phyloP scores from a whole-genome alignment of 495 filamentous ascomycete species.

The Penicillium salamii region DNA sequence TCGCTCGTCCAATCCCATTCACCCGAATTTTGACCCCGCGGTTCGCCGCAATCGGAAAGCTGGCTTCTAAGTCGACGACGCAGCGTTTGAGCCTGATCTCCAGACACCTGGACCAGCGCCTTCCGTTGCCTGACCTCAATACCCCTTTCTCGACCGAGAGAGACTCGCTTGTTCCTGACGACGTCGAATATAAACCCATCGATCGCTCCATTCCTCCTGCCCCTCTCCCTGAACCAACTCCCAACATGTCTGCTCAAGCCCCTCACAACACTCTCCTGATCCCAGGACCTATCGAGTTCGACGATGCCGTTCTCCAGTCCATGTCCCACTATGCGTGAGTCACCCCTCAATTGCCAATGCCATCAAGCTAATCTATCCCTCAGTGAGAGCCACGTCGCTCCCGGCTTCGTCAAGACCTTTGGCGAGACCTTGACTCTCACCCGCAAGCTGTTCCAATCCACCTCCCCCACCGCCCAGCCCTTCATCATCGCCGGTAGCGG shows the following conservation, averaged over 20 bases:
- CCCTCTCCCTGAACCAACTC: constrained; percentile 12
- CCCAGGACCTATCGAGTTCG: constrained; percentile 96
- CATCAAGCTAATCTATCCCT: constrained; percentile 7
- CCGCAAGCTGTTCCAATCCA: constrained; percentile 89
- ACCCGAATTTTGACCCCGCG: constrained; percentile 30
- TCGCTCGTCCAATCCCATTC: constrained; percentile 17
- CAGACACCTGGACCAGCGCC: constrained; percentile 67
- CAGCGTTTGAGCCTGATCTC: constrained; percentile 76
- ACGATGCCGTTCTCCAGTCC: constrained; percentile 91
- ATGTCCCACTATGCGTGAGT: constrained; percentile 94
- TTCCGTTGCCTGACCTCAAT: constrained; percentile 59
- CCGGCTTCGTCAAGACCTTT: constrained; percentile 85
- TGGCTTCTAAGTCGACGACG: constrained; percentile 58
- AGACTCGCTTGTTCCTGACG: constrained; percentile 51
- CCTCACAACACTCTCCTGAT: constrained; percentile 84
- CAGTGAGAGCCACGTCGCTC: constrained; percentile 89
- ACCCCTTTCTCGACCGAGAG: constrained; percentile 68
- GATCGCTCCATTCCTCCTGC: constrained; percentile 34
- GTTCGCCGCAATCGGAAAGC: constrained; percentile 42
- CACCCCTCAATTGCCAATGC: not conserved
- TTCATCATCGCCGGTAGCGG: constrained; percentile 93
- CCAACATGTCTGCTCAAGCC: constrained; percentile 72
- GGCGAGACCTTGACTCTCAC: constrained; percentile 85
- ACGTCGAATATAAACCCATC: constrained; percentile 55
- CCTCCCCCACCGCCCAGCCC: constrained; percentile 76